Conservation (phyloP, 352 stramenopile genomes). For the Thalassiosira livingstoniorum region DNA sequence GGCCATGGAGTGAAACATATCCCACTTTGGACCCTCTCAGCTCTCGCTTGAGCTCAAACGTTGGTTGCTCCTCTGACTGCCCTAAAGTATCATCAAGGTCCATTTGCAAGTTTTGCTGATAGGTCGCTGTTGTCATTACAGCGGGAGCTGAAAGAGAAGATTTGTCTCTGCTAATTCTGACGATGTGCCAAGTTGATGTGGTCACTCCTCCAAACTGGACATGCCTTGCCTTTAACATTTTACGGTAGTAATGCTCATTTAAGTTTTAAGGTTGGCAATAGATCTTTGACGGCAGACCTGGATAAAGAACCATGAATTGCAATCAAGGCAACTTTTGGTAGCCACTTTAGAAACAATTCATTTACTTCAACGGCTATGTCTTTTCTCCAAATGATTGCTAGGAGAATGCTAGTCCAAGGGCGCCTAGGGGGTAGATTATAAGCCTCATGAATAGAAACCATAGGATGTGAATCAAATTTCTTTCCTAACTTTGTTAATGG, state of each 20-base stretch:
- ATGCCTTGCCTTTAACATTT: neutral
- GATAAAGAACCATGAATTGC: neutral
- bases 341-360: neutral
- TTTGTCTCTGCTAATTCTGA: neutral
- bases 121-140: neutral
- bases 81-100: neutral
- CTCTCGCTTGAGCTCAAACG: neutral
- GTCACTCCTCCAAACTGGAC: neutral
- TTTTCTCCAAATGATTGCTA: neutral
- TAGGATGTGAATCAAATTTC: neutral
- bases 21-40: neutral
- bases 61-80: neutral
- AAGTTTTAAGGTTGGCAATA: neutral
- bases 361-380: neutral
- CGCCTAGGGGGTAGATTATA: neutral
- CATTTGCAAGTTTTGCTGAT: neutral
- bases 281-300: neutral
- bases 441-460: neutral
- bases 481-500: neutral
- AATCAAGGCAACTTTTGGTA: neutral
- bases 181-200: neutral
- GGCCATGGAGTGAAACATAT: neutral
- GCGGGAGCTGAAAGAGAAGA: neutral
- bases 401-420: neutral
- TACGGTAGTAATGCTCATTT: neutral